phyloP scores from a whole-genome alignment of 116 monocot genomes.

The Cymodocea nodosa region DNA sequence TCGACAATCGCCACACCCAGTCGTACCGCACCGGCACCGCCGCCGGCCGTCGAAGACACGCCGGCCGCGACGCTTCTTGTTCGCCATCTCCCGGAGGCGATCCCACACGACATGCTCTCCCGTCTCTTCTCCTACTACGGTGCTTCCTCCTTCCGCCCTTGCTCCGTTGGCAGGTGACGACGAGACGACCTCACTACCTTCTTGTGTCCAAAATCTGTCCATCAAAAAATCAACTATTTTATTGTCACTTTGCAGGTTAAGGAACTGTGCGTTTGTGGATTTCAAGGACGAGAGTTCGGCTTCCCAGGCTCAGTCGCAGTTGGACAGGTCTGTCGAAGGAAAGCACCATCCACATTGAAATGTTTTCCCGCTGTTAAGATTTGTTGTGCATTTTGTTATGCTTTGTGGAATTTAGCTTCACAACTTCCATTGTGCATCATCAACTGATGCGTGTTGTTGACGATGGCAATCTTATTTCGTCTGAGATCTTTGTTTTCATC shows the following conservation, averaged over 20 bases:
- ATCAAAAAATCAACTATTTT: neutral
- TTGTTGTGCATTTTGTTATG: neutral
- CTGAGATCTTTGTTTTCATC: neutral
- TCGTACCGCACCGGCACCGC: too few species aligned
- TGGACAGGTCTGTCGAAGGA: slow-evolving; percentile 9
- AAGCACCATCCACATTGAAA: too few species aligned
- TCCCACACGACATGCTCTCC: slow-evolving; percentile 65
- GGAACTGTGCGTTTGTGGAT: slow-evolving; percentile 30
- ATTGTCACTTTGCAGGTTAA: slow-evolving; percentile 9
- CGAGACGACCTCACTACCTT: neutral
- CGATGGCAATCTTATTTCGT: neutral
- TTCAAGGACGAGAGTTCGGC: slow-evolving; percentile 18
- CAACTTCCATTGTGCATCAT: too few species aligned
- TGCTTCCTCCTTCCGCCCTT: slow-evolving; percentile 69
- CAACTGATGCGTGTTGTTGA: too few species aligned
- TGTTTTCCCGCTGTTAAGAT: neutral
- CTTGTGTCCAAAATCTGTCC: neutral
- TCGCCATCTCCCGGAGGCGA: slow-evolving; percentile 79
- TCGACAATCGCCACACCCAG: too few species aligned
- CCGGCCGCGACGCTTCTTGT: slow-evolving; percentile 47
- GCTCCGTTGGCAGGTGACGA: slow-evolving; percentile 67
- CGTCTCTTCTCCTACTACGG: slow-evolving; percentile 87
- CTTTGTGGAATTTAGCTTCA: neutral
- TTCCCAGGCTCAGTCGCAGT: slow-evolving; percentile 15
- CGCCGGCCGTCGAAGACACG: too few species aligned